A percentile compares a stretch with the other conserved stretches of the same genome.
Evolutionary conservation across 192 early-diverging fungal genomes (phyloP).

Genomic region (Coemansia sp.): DNA sequence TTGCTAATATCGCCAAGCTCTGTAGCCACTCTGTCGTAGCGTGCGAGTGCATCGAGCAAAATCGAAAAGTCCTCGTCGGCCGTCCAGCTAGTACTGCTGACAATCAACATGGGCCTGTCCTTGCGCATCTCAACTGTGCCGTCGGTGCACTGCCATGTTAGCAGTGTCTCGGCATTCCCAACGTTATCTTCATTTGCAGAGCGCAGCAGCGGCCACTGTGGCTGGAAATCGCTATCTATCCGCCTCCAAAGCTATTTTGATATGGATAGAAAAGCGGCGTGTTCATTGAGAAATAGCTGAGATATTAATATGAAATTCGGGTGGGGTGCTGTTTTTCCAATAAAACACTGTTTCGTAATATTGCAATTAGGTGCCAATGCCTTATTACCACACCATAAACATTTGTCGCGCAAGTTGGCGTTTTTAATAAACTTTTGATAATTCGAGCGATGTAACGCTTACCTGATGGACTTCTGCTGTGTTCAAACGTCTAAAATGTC

Average conservation of each 20-base stretch:
- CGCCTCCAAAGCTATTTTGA: constrained; percentile 43
- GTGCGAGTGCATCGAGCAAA: constrained; percentile 65
- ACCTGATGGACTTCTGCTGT: constrained; percentile 66
- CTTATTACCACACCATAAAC: too few relatives aligned
- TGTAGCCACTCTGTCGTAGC: constrained; percentile 52
- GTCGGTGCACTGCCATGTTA: constrained; percentile 18
- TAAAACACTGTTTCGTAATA: too few relatives aligned
- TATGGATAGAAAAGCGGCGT: neutral
- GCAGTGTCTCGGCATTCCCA: constrained; percentile 10
- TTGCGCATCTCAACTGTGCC: constrained; percentile 29
- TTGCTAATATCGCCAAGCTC: constrained; percentile 10
- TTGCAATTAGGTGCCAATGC: too few relatives aligned
- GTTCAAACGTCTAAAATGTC: constrained; percentile 69
- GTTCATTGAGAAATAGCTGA: neutral
- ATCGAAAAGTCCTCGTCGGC: constrained; percentile 93
- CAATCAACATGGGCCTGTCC: constrained; percentile 74
- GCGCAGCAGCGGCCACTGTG: constrained; percentile 10
- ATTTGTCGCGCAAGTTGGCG: neutral
- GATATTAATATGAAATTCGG: too few relatives aligned
- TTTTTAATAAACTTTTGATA: neutral
- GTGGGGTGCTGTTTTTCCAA: neutral
- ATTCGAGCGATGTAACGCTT: neutral
- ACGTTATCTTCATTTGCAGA: neutral
- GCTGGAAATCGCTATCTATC: constrained; percentile 36
- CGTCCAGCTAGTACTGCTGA: constrained; percentile 93